A percentile compares a stretch with the other conserved stretches of the same genome.
Evolutionary conservation across 352 stramenopile genomes (phyloP).

Genomic region (Pythium plurisporium): DNA sequence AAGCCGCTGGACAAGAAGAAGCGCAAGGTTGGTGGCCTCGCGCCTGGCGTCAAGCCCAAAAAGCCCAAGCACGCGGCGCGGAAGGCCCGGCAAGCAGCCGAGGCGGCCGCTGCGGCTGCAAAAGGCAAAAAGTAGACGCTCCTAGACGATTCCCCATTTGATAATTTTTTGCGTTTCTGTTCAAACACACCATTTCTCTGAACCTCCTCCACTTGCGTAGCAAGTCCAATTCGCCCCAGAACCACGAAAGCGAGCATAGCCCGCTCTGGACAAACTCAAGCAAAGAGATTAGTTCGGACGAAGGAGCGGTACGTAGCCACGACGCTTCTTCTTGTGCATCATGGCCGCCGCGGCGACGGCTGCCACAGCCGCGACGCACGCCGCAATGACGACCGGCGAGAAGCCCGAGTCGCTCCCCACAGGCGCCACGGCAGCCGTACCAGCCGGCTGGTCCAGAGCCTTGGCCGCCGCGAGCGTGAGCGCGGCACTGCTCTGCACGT

Average conservation of each 20-base stretch:
- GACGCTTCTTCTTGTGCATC: slow-evolving; percentile 44
- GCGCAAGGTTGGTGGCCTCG: slow-evolving; percentile 24
- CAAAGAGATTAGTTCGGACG: slow-evolving; percentile 17
- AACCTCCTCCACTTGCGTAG: no score
- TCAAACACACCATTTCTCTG: not conserved
- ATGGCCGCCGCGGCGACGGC: slow-evolving; percentile 15
- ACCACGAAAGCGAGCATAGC: no score
- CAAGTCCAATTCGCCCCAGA: no score
- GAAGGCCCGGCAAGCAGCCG: slow-evolving; percentile 52
- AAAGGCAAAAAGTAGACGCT: slow-evolving; percentile 19
- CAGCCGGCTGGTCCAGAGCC: slow-evolving; percentile 3
- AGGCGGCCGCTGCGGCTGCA: slow-evolving; percentile 27
- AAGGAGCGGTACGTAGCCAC: slow-evolving; percentile 45
- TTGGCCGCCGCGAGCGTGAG: slow-evolving; percentile 8
- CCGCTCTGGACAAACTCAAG: no score
- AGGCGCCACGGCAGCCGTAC: not conserved
- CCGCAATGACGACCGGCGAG: slow-evolving; percentile 23
- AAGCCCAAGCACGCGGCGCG: slow-evolving; percentile 71
- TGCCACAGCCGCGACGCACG: slow-evolving; percentile 21
- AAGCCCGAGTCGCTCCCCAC: not conserved
- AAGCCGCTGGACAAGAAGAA: slow-evolving; percentile 29
- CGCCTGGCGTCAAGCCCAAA: slow-evolving; percentile 39
- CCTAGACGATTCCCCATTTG: not conserved
- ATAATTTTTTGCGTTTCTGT: not conserved
- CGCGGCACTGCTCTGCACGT: slow-evolving; percentile 29